Conservation (phyloP, 805 yeast genomes). For the Ogataea wickerhamii region DNA sequence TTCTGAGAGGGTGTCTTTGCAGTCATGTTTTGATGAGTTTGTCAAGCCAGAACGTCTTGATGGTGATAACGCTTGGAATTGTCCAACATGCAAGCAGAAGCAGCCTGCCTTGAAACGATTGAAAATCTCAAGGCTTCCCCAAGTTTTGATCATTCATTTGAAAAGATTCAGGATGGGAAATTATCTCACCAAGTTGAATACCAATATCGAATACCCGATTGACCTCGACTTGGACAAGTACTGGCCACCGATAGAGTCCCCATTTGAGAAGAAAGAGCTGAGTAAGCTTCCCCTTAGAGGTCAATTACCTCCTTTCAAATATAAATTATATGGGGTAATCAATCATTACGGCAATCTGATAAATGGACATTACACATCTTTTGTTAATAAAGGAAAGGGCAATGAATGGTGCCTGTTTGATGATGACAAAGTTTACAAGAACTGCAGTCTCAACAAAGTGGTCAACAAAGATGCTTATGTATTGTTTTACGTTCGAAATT, state of each 20-base stretch:
- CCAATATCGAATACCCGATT: slow-evolving; percentile 65
- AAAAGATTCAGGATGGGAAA: slow-evolving; percentile 69
- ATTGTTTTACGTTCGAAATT: slow-evolving; percentile 60
- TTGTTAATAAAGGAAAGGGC: slow-evolving; percentile 56
- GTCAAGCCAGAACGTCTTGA: slow-evolving; percentile 70
- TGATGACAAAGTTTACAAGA: slow-evolving; percentile 63
- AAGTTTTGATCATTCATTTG: slow-evolving; percentile 74
- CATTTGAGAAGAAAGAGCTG: slow-evolving; percentile 42
- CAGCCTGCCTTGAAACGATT: slow-evolving; percentile 66
- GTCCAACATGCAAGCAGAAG: slow-evolving; percentile 67
- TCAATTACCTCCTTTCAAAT: slow-evolving; percentile 76
- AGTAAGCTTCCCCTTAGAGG: slow-evolving; percentile 59
- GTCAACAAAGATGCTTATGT: slow-evolving; percentile 79
- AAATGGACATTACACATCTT: slow-evolving; percentile 88
- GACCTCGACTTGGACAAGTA: slow-evolving; percentile 53
- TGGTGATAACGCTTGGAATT: slow-evolving; percentile 79
- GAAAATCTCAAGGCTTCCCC: slow-evolving; percentile 74
- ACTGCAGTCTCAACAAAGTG: slow-evolving; percentile 49
- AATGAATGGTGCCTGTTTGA: slow-evolving; percentile 81
- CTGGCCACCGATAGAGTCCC: slow-evolving; percentile 56
- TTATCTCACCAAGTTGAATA: slow-evolving; percentile 55
- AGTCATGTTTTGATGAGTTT: slow-evolving; percentile 74
- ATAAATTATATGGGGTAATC: slow-evolving; percentile 75
- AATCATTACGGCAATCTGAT: slow-evolving; percentile 79
- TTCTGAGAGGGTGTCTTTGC: slow-evolving; percentile 33